Conservation (phyloP, 2,329 filamentous ascomycete genomes). For the Ophiostoma triangulosporum region DNA sequence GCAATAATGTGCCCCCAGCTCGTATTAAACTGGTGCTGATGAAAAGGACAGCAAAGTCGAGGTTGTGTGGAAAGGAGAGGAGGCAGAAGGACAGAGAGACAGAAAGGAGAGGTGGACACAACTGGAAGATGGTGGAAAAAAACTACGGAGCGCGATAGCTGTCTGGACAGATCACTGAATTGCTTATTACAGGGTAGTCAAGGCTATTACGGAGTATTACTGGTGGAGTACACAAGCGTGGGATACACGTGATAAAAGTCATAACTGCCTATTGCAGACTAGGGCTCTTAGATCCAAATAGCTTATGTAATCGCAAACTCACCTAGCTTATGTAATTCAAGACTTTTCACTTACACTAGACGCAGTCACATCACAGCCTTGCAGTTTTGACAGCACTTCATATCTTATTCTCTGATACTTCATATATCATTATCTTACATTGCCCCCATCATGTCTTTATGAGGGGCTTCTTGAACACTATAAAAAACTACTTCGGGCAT, state of each 20-base stretch:
- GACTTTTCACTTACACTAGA: not conserved
- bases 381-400: too few species aligned
- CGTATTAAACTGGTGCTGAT: not conserved
- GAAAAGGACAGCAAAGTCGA: conserved; percentile 1
- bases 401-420: not conserved
- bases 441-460: not conserved
- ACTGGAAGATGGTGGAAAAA: conserved; percentile 7
- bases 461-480: conserved; percentile 6
- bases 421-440: not conserved
- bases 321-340: not conserved
- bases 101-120: conserved; percentile 1
- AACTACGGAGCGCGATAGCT: conserved; percentile 6
- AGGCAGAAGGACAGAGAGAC: not conserved
- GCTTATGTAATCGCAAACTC: not conserved
- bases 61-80: not conserved
- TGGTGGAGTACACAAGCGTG: too few species aligned
- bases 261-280: too few species aligned
- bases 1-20: not conserved
- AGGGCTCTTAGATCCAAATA: too few species aligned
- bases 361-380: not conserved
- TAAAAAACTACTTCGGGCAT: conserved; percentile 20
- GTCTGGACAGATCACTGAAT: not conserved
- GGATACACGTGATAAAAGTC: too few species aligned
- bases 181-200: not conserved
- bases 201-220: too few species aligned